A percentile compares a stretch with the other conserved stretches of the same genome.
Conservation (phyloP, 2,329 filamentous ascomycete species). For the Curvularia eragrostidis region DNA sequence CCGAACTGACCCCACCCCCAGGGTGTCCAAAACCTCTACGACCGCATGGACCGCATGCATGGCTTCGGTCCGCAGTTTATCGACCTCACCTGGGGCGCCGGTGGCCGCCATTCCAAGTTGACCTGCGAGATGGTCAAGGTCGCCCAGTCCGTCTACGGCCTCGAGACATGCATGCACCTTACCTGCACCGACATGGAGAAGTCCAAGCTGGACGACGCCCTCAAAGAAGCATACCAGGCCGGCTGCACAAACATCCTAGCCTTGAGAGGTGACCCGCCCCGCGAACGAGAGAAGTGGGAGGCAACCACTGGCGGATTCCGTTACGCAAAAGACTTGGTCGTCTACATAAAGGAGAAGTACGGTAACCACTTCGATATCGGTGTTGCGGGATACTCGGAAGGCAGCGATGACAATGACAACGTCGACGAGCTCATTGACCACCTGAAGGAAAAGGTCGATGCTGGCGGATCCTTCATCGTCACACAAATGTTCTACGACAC, state of each 20-base stretch:
- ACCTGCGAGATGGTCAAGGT: slow-evolving; percentile 98
- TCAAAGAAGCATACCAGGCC: slow-evolving; percentile 87
- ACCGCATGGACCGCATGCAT: slow-evolving; percentile 99
- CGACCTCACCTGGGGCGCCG: slow-evolving; percentile 98
- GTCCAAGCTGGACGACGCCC: slow-evolving; percentile 87
- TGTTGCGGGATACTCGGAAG: slow-evolving; percentile 95
- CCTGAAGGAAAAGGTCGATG: slow-evolving; percentile 96
- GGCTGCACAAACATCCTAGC: slow-evolving; percentile 98
- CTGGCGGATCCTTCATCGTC: slow-evolving; percentile 90
- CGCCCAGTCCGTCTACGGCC: slow-evolving; percentile 90
- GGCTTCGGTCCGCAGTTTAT: slow-evolving; percentile 92
- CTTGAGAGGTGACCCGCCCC: slow-evolving; percentile 87
- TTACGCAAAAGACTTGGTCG: slow-evolving; percentile 90
- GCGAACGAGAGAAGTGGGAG: slow-evolving; percentile 93
- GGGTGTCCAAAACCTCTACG: slow-evolving; percentile 98
- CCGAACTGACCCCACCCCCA: slow-evolving; percentile 25
- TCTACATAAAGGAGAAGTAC: slow-evolving; percentile 79
- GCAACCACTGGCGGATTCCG: slow-evolving; percentile 85
- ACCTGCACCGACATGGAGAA: slow-evolving; percentile 98
- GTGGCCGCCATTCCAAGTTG: slow-evolving; percentile 86
- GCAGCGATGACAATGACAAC: slow-evolving; percentile 90
- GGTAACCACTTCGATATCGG: slow-evolving; percentile 96
- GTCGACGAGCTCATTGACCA: slow-evolving; percentile 86
- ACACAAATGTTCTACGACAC: slow-evolving; percentile 99
- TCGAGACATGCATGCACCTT: slow-evolving; percentile 99